Evolutionary conservation across 805 yeast genomes (phyloP), one percentile per base, ranked within the genome.

Genomic region (Wickerhamiella azyma): DNA sequence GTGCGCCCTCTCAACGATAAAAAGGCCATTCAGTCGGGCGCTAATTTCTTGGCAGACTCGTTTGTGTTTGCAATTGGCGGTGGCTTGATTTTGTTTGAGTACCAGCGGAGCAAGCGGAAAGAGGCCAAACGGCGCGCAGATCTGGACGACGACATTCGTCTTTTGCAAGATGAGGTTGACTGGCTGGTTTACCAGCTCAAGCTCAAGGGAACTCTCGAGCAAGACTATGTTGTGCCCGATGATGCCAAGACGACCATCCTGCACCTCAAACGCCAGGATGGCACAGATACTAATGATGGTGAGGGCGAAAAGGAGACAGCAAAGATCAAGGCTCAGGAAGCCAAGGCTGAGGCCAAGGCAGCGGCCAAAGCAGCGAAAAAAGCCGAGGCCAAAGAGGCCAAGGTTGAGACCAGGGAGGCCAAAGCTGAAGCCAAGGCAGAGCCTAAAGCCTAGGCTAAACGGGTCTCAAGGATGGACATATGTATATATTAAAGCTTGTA

Each of bases 51-150:
- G 10, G 79, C 89, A 39, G 94, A 85, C 59, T 59, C 77, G 28
- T 80, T 85, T 56, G 76, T 85, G 16, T 85, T 85, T 52, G 53
- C 79, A 24, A 89, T 85, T 19, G 94, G 92, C 1, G 92, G 94
- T 5, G 70, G 79, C 1, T 69, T 82, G 46, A 77, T 85, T 9
- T 56, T 85, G 10, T 83, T 72, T 58, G 94, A 85, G 59, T 72
- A 83, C 24, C 68, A 72, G 55, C 70, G 89, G 53, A 75, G 81
- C 39, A 67, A 84, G 36, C 70, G 72, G 55, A 81, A 81, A 62
- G 84, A 79, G 51, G 61, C 66, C 46, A 66, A 66, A 35, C 72
- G 84, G 49, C 70, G 79, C 48, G 85, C 78, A 47, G 69, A 72
- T 0, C 72, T 83, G 6, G 76, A 75, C n/a, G 86, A 80, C 55